Percentiles rank a stretch among this genome's conserved stretches.
Evolutionary conservation across 164 flowering plant genomes (phyloP).

Genomic region (Stephania cephalantha): DNA sequence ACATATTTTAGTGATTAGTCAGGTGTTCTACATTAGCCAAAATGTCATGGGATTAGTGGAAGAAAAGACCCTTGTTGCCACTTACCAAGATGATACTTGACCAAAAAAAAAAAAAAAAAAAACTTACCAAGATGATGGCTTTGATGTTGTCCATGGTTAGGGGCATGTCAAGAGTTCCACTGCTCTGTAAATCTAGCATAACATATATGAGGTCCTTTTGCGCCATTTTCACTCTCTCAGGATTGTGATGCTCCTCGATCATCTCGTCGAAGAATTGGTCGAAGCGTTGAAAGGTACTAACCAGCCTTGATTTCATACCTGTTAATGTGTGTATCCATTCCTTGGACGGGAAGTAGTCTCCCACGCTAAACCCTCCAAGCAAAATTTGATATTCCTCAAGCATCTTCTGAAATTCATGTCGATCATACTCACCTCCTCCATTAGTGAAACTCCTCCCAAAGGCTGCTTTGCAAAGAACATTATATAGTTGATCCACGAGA

Average conservation of each 20-base stretch:
- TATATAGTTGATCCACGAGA: too few relatives aligned
- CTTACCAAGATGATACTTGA: constrained; percentile 44
- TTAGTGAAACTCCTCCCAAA: constrained; percentile 38
- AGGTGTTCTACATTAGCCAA: too few relatives aligned
- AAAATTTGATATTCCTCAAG: constrained; percentile 42
- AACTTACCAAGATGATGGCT: constrained; percentile 47
- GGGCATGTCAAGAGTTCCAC: constrained; percentile 22
- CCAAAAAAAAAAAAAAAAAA: constrained; percentile 20
- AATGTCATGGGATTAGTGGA: too few relatives aligned
- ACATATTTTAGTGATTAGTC: not conserved
- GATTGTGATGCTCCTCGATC: constrained; percentile 34
- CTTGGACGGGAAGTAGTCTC: constrained; percentile 58
- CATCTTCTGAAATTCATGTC: constrained; percentile 40
- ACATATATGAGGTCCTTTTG: constrained; percentile 51
- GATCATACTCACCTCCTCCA: constrained; percentile 39
- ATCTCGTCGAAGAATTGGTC: constrained; percentile 41
- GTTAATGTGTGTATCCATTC: constrained; percentile 38
- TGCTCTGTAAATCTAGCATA: constrained; percentile 36
- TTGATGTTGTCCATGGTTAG: constrained; percentile 48
- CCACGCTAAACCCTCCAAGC: constrained; percentile 50
- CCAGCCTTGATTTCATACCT: constrained; percentile 36
- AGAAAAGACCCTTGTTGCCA: not conserved
- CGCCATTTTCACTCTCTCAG: constrained; percentile 10
- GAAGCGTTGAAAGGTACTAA: constrained; percentile 23
- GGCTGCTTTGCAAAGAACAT: constrained; percentile 39